Evolutionary conservation across 2,329 filamentous ascomycete genomes (phyloP).

Genomic region (Fusarium devonianum): DNA sequence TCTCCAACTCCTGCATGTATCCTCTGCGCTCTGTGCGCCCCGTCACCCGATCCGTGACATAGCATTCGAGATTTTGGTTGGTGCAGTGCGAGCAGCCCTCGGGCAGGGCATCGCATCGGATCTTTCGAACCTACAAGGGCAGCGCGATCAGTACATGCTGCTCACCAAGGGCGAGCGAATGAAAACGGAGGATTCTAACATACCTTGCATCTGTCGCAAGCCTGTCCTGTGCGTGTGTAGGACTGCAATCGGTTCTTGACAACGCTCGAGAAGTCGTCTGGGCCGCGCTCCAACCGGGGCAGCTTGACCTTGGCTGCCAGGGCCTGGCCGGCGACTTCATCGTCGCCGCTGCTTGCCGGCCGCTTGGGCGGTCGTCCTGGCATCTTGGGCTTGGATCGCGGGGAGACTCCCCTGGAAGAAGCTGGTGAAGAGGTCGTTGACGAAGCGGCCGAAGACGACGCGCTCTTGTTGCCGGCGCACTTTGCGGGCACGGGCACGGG

Average conservation of each 20-base stretch:
- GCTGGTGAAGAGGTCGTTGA: conserved; percentile 24
- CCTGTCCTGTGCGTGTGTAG: conserved; percentile 76
- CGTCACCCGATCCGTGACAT: conserved; percentile 86
- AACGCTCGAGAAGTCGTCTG: conserved; percentile 61
- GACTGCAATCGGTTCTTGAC: conserved; percentile 64
- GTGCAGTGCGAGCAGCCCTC: conserved; percentile 84
- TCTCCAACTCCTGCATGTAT: conserved; percentile 79
- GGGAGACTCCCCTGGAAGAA: conserved; percentile 29
- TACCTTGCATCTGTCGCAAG: conserved; percentile 89
- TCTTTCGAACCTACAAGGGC: conserved; percentile 74
- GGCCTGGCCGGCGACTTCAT: conserved; percentile 35
- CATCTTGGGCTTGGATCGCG: conserved; percentile 35
- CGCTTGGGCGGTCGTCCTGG: conserved; percentile 36
- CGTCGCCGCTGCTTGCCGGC: conserved; percentile 43
- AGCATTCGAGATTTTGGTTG: conserved; percentile 78
- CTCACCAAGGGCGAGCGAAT: not conserved
- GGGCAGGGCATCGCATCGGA: conserved; percentile 81
- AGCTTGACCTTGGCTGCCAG: conserved; percentile 56
- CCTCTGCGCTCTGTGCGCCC: conserved; percentile 81
- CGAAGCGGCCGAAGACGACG: conserved; percentile 14
- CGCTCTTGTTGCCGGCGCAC: conserved; percentile 15
- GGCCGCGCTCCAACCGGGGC: conserved; percentile 56
- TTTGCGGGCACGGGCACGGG: conserved; percentile 23
- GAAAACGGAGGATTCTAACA: conserved; percentile 35
- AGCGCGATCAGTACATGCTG: conserved; percentile 14